phyloP scores from a whole-genome alignment of 495 filamentous ascomycete species.

The Schizothecium vesticola region DNA sequence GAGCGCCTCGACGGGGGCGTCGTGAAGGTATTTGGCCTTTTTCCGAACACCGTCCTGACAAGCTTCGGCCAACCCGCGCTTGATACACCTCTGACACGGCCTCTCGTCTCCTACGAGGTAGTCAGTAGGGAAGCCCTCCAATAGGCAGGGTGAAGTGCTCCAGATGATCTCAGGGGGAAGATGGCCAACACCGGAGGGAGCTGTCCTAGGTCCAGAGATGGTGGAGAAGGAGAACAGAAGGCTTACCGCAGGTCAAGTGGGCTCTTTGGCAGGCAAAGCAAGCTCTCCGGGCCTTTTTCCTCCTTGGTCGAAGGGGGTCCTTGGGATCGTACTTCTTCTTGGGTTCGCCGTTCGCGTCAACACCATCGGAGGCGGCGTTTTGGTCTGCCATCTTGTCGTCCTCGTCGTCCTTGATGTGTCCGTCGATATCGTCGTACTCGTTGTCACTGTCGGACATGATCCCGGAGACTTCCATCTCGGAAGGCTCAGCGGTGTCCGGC shows the following conservation, averaged over 20 bases:
- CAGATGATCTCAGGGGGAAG: not conserved
- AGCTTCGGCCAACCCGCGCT: slow-evolving; percentile 78
- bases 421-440: slow-evolving; percentile 45
- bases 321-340: slow-evolving; percentile 68
- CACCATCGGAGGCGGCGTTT: slow-evolving; percentile 38
- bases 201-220: not conserved
- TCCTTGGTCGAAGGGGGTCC: slow-evolving; percentile 77
- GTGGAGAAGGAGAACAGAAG: slow-evolving; percentile 15
- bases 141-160: not conserved
- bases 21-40: slow-evolving; percentile 98
- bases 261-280: slow-evolving; percentile 97
- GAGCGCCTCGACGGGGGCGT: slow-evolving; percentile 73
- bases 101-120: slow-evolving; percentile 58
- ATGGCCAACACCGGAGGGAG: no score
- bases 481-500: slow-evolving; percentile 40
- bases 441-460: slow-evolving; percentile 52
- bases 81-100: slow-evolving; percentile 90
- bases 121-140: slow-evolving; percentile 5
- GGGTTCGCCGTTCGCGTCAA: slow-evolving; percentile 41
- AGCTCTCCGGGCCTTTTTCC: slow-evolving; percentile 93
- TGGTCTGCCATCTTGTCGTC: slow-evolving; percentile 57
- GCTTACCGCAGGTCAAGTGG: slow-evolving; percentile 95
- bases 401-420: slow-evolving; percentile 48
- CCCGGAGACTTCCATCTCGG: slow-evolving; percentile 48
- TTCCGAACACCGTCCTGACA: slow-evolving; percentile 97